Evolutionary conservation across 352 stramenopile genomes (phyloP), one percentile per base, ranked within the genome.

Genomic region (Phytophthora citricola): DNA sequence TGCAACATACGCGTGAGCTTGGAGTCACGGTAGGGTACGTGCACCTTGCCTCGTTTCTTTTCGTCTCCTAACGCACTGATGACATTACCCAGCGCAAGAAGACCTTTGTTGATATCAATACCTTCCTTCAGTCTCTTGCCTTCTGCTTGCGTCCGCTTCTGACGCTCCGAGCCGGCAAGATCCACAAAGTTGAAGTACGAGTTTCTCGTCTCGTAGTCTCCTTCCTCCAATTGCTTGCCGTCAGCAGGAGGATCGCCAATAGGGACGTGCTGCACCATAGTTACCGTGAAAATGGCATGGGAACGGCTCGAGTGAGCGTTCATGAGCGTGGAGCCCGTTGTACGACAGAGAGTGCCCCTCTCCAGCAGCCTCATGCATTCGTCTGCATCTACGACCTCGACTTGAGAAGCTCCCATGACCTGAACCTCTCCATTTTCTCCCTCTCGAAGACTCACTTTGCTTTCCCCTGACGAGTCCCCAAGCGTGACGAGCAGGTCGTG

Each of bases 41-140:
- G 96, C 5, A 97, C 88, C 71, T 87, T 80, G 77, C 94, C 85
- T 80, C 94, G 70, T 59, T 96, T 96, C 47, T 91, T 91, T 44
- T 96, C 85, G 44, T 98, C 93, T 17, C 93, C 95, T 7, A 99
- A 76, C 8, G 96, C 95, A 64, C 97, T 98, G 62, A 99, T 99
- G 27, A 99, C 97, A 68, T 99, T 99, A 3, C 97, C 97, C 15
- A 99, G 85, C 8, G 95, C 96, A 14, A 99, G 81, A 20, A 99
- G 83, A 3, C 97, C 97, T 74, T 98, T 97, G 83, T 99, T 99
- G 76, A 99, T 99, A 67, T 99, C 91, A 44, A 99, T 99, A 31
- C 95, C 97, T 85, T 99, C 96, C 59, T 93, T 97, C 54, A 98
- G 73, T 1, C 97, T 83, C 66, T 94, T 92, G 26, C 85, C 95